A percentile compares a stretch with the other conserved stretches of the same genome.
Conservation (phyloP, 441 rosid species). For the Metrosideros polymorpha region DNA sequence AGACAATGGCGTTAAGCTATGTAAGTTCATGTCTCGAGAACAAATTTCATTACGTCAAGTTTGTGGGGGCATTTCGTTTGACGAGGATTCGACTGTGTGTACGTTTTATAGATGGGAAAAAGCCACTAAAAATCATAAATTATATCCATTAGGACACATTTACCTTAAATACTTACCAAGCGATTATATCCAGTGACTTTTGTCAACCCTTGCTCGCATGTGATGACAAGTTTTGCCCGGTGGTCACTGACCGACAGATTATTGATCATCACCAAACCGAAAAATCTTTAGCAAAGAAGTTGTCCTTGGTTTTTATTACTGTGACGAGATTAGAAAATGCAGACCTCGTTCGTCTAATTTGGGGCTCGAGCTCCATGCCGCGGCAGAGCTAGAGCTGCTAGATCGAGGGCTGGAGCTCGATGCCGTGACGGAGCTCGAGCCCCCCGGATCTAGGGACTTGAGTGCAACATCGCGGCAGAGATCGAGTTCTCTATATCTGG, state of each 20-base stretch:
- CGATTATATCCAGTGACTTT: too few species aligned
- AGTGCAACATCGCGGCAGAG: neutral
- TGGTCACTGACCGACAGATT: neutral
- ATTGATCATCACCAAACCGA: neutral
- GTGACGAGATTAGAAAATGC: neutral
- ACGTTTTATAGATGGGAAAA: neutral
- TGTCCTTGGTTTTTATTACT: neutral
- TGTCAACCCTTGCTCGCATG: neutral
- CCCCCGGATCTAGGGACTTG: too few species aligned
- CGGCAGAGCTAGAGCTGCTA: neutral
- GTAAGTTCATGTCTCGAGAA: neutral
- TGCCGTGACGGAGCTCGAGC: neutral
- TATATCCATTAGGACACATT: too few species aligned
- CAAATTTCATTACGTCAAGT: neutral
- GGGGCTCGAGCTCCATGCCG: neutral
- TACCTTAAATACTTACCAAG: too few species aligned
- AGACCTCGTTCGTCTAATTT: neutral
- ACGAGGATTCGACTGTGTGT: neutral
- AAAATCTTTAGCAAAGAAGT: neutral
- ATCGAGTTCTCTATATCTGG: neutral
- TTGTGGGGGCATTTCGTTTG: neutral
- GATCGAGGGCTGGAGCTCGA: accelerated
- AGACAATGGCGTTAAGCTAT: neutral
- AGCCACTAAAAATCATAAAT: too few species aligned
- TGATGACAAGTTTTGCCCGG: neutral